Evolutionary conservation across 2,329 filamentous ascomycete genomes (phyloP).

Genomic region (Simplicillium sp.): DNA sequence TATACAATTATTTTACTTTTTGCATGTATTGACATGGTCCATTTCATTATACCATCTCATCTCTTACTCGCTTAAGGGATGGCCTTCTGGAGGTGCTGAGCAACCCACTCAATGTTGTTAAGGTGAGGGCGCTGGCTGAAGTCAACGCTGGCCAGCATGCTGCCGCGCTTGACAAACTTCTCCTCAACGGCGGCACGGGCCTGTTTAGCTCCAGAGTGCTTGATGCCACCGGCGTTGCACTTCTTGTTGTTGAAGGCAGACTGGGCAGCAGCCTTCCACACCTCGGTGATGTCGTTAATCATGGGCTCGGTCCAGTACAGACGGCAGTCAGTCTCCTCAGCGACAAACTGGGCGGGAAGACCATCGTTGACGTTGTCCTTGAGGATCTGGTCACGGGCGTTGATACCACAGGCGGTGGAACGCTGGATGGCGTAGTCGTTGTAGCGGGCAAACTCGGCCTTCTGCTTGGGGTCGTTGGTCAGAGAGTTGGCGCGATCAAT

Average conservation of each 20-base stretch:
- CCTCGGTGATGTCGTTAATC: constrained; percentile 30
- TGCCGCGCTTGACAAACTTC: background rate
- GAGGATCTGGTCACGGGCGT: constrained; percentile 28
- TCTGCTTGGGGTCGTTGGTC: constrained; percentile 10
- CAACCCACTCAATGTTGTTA: too few relatives aligned
- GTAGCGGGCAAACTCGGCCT: constrained; percentile 20
- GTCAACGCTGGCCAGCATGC: too few relatives aligned
- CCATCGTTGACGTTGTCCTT: constrained; percentile 8
- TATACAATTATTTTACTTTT: too few relatives aligned
- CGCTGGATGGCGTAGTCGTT: constrained; percentile 18
- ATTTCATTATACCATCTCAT: too few relatives aligned
- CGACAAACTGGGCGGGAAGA: constrained; percentile 46
- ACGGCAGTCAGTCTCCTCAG: constrained; percentile 47
- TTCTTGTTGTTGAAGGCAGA: constrained; percentile 9
- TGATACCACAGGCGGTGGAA: constrained; percentile 21
- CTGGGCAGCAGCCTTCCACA: constrained; percentile 30
- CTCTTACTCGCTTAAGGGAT: too few relatives aligned
- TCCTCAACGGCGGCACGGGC: constrained; percentile 48
- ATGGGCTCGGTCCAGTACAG: constrained; percentile 45
- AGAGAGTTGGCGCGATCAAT: background rate
- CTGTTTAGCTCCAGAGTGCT: constrained; percentile 11
- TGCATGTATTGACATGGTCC: too few relatives aligned
- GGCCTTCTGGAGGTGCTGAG: too few relatives aligned
- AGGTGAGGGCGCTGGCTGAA: too few relatives aligned
- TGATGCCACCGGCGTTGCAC: constrained; percentile 8